These are phyloP conservation scores for Populus alba DNA, from an alignment of 345 rosid genomes.

Conservation along the genomic window DNA sequence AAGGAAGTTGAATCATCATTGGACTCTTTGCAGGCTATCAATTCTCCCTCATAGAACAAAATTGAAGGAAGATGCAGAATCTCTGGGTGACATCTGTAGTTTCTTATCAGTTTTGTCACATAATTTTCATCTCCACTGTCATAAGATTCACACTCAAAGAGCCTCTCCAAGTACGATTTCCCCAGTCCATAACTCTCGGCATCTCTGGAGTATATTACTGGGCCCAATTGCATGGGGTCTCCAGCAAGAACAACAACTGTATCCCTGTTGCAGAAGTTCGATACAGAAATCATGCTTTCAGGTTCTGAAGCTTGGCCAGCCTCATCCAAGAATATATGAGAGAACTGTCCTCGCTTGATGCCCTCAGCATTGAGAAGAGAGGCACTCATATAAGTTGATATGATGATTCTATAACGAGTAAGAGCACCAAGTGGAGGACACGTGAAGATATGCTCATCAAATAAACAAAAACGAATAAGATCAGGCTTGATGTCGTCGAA, in stretches of 20 bases:
- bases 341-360: slow-evolving; percentile 68
- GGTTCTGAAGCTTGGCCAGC: slow-evolving; percentile 99
- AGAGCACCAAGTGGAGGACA: slow-evolving; percentile 70
- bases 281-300: slow-evolving; percentile 76
- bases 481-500: slow-evolving; percentile 66
- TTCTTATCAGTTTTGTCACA: slow-evolving; percentile 66
- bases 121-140: slow-evolving; percentile 56
- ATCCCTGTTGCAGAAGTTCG: slow-evolving; percentile 51
- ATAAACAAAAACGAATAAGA: slow-evolving; percentile 61
- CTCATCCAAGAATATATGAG: slow-evolving; percentile 90
- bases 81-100: slow-evolving; percentile 78
- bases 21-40: slow-evolving; percentile 70
- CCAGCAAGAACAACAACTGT: slow-evolving; percentile 96
- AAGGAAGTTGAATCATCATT: slow-evolving; percentile 30
- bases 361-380: slow-evolving; percentile 78
- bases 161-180: slow-evolving; percentile 79
- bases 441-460: slow-evolving; percentile 57
- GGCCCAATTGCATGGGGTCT: slow-evolving; percentile 96
- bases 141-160: slow-evolving; percentile 58
- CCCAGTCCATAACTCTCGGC: slow-evolving; percentile 63
- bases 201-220: slow-evolving; percentile 69
- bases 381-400: slow-evolving; percentile 86
- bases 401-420: slow-evolving; percentile 47
- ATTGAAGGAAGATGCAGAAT: slow-evolving; percentile 82
- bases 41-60: slow-evolving; percentile 70